Conservation (phyloP, 352 stramenopile species). For the Phytophthora sojae region DNA sequence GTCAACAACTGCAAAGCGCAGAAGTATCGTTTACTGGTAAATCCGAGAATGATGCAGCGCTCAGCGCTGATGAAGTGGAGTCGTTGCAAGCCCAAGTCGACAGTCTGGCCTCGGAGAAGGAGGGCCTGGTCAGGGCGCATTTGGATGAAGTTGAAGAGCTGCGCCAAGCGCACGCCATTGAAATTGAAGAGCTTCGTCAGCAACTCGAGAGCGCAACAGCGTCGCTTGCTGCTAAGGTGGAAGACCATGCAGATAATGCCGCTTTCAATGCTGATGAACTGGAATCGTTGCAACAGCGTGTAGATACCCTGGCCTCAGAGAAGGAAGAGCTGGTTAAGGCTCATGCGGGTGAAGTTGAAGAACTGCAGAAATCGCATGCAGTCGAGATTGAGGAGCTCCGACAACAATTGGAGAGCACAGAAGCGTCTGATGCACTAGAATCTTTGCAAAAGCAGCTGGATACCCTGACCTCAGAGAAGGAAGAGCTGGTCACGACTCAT, state of each 20-base stretch:
- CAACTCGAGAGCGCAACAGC: slow-evolving; percentile 29
- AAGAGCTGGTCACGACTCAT: slow-evolving; percentile 12
- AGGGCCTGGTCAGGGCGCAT: slow-evolving; percentile 13
- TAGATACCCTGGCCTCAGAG: slow-evolving; percentile 12
- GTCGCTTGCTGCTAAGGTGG: not conserved
- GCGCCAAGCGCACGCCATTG: slow-evolving; percentile 1
- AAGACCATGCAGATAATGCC: not conserved
- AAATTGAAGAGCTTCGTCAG: slow-evolving; percentile 18
- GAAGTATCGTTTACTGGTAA: slow-evolving; percentile 7
- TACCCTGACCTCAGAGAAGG: slow-evolving; percentile 10
- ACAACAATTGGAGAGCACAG: not conserved
- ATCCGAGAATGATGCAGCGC: not conserved
- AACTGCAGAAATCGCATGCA: not conserved
- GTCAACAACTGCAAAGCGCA: slow-evolving; percentile 27
- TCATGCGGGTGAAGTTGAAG: slow-evolving; percentile 17
- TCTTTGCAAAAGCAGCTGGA: slow-evolving; percentile 18
- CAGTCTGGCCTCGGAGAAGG: slow-evolving; percentile 9
- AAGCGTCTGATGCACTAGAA: slow-evolving; percentile 14
- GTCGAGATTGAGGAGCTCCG: too few species aligned
- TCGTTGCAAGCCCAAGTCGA: slow-evolving; percentile 24
- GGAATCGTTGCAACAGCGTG: slow-evolving; percentile 15
- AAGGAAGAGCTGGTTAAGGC: slow-evolving; percentile 20
- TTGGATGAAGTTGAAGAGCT: slow-evolving; percentile 28
- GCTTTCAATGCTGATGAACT: slow-evolving; percentile 17
- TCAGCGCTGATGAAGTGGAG: slow-evolving; percentile 20